Evolutionary conservation across 106 monocot genomes (phyloP).

Genomic region (Alisma plantagoaquatica): DNA sequence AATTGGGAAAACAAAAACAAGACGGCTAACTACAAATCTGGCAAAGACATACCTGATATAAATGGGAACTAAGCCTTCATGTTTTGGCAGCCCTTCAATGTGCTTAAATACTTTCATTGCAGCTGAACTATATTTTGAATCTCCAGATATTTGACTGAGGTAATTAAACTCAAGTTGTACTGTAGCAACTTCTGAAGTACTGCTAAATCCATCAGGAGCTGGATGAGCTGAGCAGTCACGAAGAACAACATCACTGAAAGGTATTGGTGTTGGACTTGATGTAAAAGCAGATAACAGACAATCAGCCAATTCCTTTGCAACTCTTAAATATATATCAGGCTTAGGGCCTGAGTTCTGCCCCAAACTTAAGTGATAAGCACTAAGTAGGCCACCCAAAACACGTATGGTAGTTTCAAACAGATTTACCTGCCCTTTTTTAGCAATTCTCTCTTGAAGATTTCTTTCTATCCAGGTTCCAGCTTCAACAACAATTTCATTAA

Average conservation of each 20-base stretch:
- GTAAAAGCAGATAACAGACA: constrained; percentile 70
- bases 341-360: constrained; percentile 24
- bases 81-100: constrained; percentile 61
- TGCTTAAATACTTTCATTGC: constrained; percentile 93
- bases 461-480: constrained; percentile 73
- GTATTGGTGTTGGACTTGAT: constrained; percentile 78
- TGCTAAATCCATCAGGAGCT: constrained; percentile 87
- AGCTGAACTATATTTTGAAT: constrained; percentile 60
- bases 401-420: constrained; percentile 96
- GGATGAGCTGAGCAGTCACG: constrained; percentile 64
- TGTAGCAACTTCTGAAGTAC: constrained; percentile 86
- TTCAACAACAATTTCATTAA: constrained; percentile 58
- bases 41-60: constrained; percentile 87
- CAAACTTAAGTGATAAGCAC: constrained; percentile 76
- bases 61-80: constrained; percentile 87
- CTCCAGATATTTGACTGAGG: constrained; percentile 71
- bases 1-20: too few species aligned
- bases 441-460: constrained; percentile 54
- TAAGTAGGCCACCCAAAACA: constrained; percentile 91
- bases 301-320: constrained; percentile 65
- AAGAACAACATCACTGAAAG: constrained; percentile 89
- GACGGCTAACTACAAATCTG: too few species aligned
- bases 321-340: constrained; percentile 36
- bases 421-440: constrained; percentile 80
- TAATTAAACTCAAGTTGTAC: constrained; percentile 93